Conservation (phyloP, 2,329 filamentous ascomycete species). For the Calonectria crousiana region DNA sequence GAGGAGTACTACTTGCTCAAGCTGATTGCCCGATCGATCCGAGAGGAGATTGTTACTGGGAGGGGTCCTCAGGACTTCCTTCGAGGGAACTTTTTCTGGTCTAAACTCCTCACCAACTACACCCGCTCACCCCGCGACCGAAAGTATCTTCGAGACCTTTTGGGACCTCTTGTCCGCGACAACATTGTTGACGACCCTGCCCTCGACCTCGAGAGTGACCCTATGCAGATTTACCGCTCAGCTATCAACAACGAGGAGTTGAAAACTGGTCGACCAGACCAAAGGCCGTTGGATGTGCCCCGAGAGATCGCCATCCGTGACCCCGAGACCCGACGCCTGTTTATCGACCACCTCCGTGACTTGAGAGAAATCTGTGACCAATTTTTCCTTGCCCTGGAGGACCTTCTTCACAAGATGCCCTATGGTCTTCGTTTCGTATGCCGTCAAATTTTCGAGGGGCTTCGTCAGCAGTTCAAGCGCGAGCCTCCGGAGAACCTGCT, state of each 20-base stretch:
- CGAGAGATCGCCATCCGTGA: conserved; percentile 96
- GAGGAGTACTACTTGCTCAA: conserved; percentile 98
- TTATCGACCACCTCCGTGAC: conserved; percentile 94
- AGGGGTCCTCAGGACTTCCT: conserved; percentile 84
- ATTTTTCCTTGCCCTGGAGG: conserved; percentile 85
- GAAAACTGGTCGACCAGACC: conserved; percentile 86
- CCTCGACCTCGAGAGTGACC: conserved; percentile 94
- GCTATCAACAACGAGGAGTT: conserved; percentile 98
- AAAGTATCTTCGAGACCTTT: conserved; percentile 88
- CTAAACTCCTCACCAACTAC: conserved; percentile 87
- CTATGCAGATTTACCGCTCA: conserved; percentile 95
- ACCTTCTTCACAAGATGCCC: conserved; percentile 87
- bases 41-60: conserved; percentile 85
- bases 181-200: conserved; percentile 93
- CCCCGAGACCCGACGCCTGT: conserved; percentile 89
- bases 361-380: conserved; percentile 95
- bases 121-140: conserved; percentile 91
- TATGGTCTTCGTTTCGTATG: conserved; percentile 92
- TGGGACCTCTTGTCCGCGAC: conserved; percentile 87
- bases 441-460: conserved; percentile 84
- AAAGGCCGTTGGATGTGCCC: conserved; percentile 84
- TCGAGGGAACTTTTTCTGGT: conserved; percentile 93
- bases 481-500: conserved; percentile 84
- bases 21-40: conserved; percentile 83
- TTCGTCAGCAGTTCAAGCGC: conserved; percentile 81